Conservation (phyloP, 1,284 basidiomycete genomes). For the Earliella scabrosa region DNA sequence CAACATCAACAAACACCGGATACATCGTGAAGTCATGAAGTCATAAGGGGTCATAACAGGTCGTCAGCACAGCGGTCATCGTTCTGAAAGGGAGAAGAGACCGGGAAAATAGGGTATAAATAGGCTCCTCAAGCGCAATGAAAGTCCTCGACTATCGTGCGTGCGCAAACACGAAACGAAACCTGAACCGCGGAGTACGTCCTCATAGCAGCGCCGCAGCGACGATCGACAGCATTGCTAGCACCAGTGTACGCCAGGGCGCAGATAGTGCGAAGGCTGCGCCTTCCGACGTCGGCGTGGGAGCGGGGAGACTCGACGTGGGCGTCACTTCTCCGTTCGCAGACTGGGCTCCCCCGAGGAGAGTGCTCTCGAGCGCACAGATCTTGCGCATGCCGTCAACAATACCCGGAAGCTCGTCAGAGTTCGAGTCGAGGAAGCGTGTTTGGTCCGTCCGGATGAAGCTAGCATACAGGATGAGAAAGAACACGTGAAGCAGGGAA, state of each 20-base stretch:
- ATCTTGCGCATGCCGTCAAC: slow-evolving; percentile 54
- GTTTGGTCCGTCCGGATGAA: slow-evolving; percentile 65
- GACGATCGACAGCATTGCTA: not conserved
- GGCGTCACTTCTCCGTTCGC: slow-evolving; percentile 49
- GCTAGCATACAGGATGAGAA: slow-evolving; percentile 34
- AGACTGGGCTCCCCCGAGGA: slow-evolving; percentile 55
- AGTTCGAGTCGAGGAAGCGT: slow-evolving; percentile 46
- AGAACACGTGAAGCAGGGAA: not conserved
- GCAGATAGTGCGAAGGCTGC: slow-evolving; percentile 1
- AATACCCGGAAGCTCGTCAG: slow-evolving; percentile 49
- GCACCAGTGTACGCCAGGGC: not conserved
- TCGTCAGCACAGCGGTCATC: slow-evolving; percentile 10
- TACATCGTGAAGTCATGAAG: slow-evolving; percentile 15
- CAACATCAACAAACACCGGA: not conserved
- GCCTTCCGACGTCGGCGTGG: slow-evolving; percentile 20
- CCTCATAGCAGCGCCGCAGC: slow-evolving; percentile 9
- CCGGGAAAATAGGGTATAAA: slow-evolving; percentile 26
- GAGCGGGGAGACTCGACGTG: slow-evolving; percentile 24
- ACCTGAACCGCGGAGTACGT: not conserved
- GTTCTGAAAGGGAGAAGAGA: slow-evolving; percentile 1
- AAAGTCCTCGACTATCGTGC: not conserved
- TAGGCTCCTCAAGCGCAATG: slow-evolving; percentile 6
- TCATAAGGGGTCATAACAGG: slow-evolving; percentile 19
- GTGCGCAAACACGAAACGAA: not conserved
- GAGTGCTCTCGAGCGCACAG: slow-evolving; percentile 54